A percentile compares a stretch with the other conserved stretches of the same genome.
phyloP scores from a whole-genome alignment of 805 yeast genomes.

The Yarrowia porcina region DNA sequence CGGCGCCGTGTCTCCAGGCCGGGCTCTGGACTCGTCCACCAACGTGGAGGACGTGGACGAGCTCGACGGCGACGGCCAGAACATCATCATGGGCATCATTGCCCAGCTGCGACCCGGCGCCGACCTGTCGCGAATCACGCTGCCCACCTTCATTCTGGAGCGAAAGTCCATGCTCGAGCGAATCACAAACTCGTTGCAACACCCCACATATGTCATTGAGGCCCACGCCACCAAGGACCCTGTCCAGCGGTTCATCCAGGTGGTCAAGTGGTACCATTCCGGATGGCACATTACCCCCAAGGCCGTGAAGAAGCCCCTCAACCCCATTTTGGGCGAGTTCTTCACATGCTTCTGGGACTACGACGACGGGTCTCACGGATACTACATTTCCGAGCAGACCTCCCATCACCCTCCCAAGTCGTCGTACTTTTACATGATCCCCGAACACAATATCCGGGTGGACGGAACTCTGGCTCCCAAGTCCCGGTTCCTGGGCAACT shows the following conservation, averaged over 20 bases:
- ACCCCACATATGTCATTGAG: slow-evolving; percentile 65
- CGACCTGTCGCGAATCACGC: slow-evolving; percentile 83
- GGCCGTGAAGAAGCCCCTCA: slow-evolving; percentile 95
- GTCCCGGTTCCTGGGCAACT: slow-evolving; percentile 87
- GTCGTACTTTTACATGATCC: slow-evolving; percentile 83
- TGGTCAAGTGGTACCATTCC: slow-evolving; percentile 86
- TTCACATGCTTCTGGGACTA: slow-evolving; percentile 92
- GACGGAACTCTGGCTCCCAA: slow-evolving; percentile 88
- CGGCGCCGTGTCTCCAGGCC: not conserved
- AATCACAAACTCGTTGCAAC: slow-evolving; percentile 79
- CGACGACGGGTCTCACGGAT: slow-evolving; percentile 66
- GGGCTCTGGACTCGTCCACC: not conserved
- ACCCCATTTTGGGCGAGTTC: slow-evolving; percentile 90
- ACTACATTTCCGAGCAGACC: slow-evolving; percentile 88
- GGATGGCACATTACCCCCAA: slow-evolving; percentile 99
- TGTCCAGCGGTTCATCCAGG: slow-evolving; percentile 63
- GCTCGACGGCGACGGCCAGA: slow-evolving; percentile 85
- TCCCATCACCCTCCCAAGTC: slow-evolving; percentile 99
- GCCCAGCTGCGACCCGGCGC: slow-evolving; percentile 90
- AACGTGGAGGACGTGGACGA: slow-evolving; percentile 69
- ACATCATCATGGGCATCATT: slow-evolving; percentile 79
- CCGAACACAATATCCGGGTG: slow-evolving; percentile 72
- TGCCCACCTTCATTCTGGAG: slow-evolving; percentile 93
- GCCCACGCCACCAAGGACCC: slow-evolving; percentile 64
- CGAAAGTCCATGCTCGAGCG: slow-evolving; percentile 95